Conservation (phyloP, 257 asterid genomes). For the Eucommia ulmoides region DNA sequence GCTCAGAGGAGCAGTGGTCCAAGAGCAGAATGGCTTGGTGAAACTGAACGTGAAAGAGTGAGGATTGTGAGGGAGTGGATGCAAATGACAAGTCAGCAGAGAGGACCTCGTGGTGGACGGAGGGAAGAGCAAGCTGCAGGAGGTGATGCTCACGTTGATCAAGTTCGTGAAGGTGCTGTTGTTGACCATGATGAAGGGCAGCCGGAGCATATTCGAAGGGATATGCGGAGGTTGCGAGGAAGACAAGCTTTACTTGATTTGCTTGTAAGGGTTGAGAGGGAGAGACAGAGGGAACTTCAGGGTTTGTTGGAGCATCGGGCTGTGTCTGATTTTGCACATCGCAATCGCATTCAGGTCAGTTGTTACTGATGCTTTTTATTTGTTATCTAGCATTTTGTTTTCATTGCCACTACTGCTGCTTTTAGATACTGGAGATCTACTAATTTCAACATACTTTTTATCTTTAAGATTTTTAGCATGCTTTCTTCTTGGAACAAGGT, state of each 20-base stretch:
- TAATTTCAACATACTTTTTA: too few species aligned
- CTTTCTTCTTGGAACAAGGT: too few species aligned
- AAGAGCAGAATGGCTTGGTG: constrained; percentile 89
- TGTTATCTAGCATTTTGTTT: too few species aligned
- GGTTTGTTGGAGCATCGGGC: constrained; percentile 82
- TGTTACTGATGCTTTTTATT: too few species aligned
- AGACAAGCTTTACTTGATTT: constrained; percentile 81
- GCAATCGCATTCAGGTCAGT: constrained; percentile 78
- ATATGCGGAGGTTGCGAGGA: constrained; percentile 76
- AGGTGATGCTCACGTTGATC: constrained; percentile 35
- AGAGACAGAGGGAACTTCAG: constrained; percentile 77
- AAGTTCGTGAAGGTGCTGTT: constrained; percentile 35
- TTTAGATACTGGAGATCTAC: too few species aligned
- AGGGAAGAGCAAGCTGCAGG: constrained; percentile 43
- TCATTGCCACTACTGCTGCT: too few species aligned
- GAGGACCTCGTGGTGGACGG: constrained; percentile 46
- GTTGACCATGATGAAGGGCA: constrained; percentile 54
- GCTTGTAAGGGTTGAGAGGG: constrained; percentile 74
- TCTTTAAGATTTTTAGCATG: too few species aligned
- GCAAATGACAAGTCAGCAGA: constrained; percentile 91
- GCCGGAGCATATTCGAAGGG: constrained; percentile 72
- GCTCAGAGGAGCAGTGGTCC: constrained; percentile 51
- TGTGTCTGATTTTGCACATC: constrained; percentile 87
- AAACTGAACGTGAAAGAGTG: constrained; percentile 92
- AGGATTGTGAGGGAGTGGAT: constrained; percentile 90